phyloP scores from a whole-genome alignment of 345 rosid genomes.

The Balakata baccata region DNA sequence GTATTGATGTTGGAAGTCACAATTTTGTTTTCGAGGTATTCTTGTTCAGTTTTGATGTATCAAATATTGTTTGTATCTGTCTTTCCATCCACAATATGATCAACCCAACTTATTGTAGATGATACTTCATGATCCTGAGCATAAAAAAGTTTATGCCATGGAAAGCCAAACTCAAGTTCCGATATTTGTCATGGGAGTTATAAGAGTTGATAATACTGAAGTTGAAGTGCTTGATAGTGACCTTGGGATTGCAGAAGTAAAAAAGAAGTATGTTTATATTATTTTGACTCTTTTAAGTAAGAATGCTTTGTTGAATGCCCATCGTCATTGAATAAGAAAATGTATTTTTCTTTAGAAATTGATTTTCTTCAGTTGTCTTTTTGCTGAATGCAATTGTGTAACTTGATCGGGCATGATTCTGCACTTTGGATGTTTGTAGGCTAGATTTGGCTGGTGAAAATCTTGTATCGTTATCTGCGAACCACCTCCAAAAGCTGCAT shows the following conservation, averaged over 20 bases:
- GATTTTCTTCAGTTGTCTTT: neutral
- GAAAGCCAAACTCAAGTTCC: slow-evolving; percentile 64
- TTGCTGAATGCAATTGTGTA: neutral
- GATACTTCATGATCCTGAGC: slow-evolving; percentile 58
- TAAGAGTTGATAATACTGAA: slow-evolving; percentile 65
- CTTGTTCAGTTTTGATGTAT: slow-evolving; percentile 10
- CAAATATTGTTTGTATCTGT: slow-evolving; percentile 15
- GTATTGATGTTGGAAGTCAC: slow-evolving; percentile 77
- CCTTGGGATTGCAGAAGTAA: slow-evolving; percentile 70
- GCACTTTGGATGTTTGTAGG: slow-evolving; percentile 32
- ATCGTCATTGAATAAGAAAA: neutral
- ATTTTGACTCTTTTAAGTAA: neutral
- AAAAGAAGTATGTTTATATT: slow-evolving; percentile 51
- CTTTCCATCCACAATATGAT: slow-evolving; percentile 8
- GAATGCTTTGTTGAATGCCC: neutral
- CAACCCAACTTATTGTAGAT: slow-evolving; percentile 35
- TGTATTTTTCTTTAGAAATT: too few species aligned
- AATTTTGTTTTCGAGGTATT: slow-evolving; percentile 81
- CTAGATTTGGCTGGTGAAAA: slow-evolving; percentile 64
- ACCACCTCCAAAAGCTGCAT: slow-evolving; percentile 91
- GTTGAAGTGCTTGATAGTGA: slow-evolving; percentile 83
- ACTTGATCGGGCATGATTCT: neutral
- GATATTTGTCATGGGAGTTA: slow-evolving; percentile 55
- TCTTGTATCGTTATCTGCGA: slow-evolving; percentile 67
- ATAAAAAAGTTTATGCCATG: slow-evolving; percentile 49